A percentile compares a stretch with the other conserved stretches of the same genome.
Evolutionary conservation across 2,329 filamentous ascomycete genomes (phyloP).

Genomic region (Cladophialophora chaetospira): DNA sequence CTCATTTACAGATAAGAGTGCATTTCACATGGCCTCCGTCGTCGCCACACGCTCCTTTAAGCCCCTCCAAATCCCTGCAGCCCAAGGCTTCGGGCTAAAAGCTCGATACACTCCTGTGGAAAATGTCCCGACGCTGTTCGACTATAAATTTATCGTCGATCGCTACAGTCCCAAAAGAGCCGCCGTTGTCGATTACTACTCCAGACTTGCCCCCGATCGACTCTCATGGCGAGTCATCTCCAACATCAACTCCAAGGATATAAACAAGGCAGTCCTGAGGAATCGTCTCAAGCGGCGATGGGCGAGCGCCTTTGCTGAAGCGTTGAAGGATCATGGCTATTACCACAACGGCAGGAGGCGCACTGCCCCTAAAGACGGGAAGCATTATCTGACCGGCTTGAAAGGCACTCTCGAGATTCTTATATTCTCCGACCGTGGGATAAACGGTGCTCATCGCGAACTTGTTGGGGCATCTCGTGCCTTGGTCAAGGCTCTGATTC

Average conservation of each 20-base stretch:
- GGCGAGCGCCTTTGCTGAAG: slow-evolving; percentile 48
- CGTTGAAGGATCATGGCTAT: slow-evolving; percentile 51
- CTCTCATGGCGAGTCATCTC: slow-evolving; percentile 53
- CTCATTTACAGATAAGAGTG: neutral
- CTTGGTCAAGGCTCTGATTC: slow-evolving; percentile 15
- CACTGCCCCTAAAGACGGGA: slow-evolving; percentile 21
- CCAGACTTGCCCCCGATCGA: slow-evolving; percentile 42
- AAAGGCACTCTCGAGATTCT: slow-evolving; percentile 42
- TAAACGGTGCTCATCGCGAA: slow-evolving; percentile 11
- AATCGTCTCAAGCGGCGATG: slow-evolving; percentile 48
- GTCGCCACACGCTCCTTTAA: slow-evolving; percentile 8
- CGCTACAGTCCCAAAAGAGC: slow-evolving; percentile 41
- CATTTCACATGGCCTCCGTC: neutral
- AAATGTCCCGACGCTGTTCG: slow-evolving; percentile 33
- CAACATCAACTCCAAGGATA: slow-evolving; percentile 32
- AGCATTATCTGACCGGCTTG: slow-evolving; percentile 29
- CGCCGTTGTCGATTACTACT: slow-evolving; percentile 38
- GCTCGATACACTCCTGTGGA: slow-evolving; percentile 11
- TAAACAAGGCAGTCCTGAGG: slow-evolving; percentile 50
- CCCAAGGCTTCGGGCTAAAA: slow-evolving; percentile 11
- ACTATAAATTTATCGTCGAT: slow-evolving; percentile 31
- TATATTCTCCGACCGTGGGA: slow-evolving; percentile 11
- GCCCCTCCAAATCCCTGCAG: slow-evolving; percentile 7
- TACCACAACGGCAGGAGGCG: slow-evolving; percentile 10
- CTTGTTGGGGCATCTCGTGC: slow-evolving; percentile 11